Base-by-base conservation (phyloP, 352 stramenopile genomes). In the Phytophthora quininea region DNA sequence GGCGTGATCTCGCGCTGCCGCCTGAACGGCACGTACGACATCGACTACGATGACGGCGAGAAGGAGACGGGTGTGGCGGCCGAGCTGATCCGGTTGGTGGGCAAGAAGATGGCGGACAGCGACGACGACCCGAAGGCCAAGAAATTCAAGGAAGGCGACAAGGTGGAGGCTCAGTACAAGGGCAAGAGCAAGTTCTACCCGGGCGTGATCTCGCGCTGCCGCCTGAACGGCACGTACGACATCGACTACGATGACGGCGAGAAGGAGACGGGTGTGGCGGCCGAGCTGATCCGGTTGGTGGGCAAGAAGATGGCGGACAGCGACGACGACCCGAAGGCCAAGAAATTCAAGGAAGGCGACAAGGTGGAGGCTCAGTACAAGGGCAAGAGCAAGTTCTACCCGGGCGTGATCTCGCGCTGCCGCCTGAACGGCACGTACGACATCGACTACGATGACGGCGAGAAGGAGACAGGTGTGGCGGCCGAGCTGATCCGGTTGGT, bases 361-460 rank as follows among this genome's bases (percentile, higher is more conserved):
- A 62, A 62, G 55, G 55, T 62, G 55, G 55, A 62, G 55, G 55
- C 55, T 51, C 55, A 62, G 55, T 62, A 62, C 55, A 62, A 62
- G 55, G 55, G 55, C 55, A 62, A 62, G 55, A 62, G 55, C 45
- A 62, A 54, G 43, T 62, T 62, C 55, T 62, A 62, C 55, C 55
- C 43, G 43, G 55, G 55, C 14, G 55, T 62, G 55, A 62, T 62
- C 55, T 62, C 55, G 3, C 55, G 55, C 43, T 62, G 45, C 55
- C 45, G 45, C 32, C 55, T 62, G 43, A 62, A 62, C 43, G 55
- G 55, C 55, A 62, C 55, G 55, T 62, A 62, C 55, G 55, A 62
- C 45, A 62, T 62, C 55, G 55, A 62, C 55, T 62, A 62, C 55
- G 55, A 62, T 14, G 55, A 62, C 43, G 55, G 55, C 43, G 55